A percentile compares a stretch with the other conserved stretches of the same genome.
Conservation (phyloP, 2,329 filamentous ascomycete species). For the Coleophoma eucalyptorum region DNA sequence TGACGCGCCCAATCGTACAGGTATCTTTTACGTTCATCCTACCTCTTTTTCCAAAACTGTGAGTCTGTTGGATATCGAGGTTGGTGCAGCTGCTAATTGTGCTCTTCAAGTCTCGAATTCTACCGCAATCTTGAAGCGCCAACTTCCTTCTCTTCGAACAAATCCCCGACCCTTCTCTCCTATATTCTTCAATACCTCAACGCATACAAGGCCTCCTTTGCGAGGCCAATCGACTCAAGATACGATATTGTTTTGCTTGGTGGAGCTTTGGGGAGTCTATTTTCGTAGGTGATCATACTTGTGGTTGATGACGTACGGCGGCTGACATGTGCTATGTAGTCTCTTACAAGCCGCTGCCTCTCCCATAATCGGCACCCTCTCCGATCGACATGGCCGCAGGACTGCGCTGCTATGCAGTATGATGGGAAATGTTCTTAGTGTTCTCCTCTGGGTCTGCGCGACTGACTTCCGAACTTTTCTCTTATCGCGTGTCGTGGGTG, state of each 20-base stretch:
- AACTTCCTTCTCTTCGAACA: constrained; percentile 35
- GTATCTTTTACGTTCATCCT: constrained; percentile 99
- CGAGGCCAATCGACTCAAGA: constrained; percentile 87
- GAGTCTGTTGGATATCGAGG: constrained; percentile 89
- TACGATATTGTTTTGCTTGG: constrained; percentile 97
- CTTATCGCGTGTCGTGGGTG: constrained; percentile 87
- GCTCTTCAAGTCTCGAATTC: constrained; percentile 63
- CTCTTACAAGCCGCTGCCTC: constrained; percentile 90
- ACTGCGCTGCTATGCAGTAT: constrained; percentile 88
- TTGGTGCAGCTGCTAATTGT: constrained; percentile 38
- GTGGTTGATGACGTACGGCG: too few species aligned
- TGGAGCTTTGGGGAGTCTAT: constrained; percentile 88
- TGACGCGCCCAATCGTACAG: constrained; percentile 38
- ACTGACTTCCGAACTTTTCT: constrained; percentile 95
- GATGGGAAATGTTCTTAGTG: constrained; percentile 87
- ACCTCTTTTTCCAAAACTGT: constrained; percentile 88
- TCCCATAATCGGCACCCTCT: constrained; percentile 83
- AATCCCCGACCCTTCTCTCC: constrained; percentile 66
- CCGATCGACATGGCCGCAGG: constrained; percentile 82
- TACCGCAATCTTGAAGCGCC: constrained; percentile 79
- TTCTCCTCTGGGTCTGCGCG: constrained; percentile 89
- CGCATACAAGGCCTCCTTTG: constrained; percentile 90
- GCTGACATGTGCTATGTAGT: constrained; percentile 26
- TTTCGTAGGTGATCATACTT: constrained; percentile 48
- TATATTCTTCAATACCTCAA: constrained; percentile 81